phyloP scores from a whole-genome alignment of 495 filamentous ascomycete species.

The Penicillium egyptiacum region DNA sequence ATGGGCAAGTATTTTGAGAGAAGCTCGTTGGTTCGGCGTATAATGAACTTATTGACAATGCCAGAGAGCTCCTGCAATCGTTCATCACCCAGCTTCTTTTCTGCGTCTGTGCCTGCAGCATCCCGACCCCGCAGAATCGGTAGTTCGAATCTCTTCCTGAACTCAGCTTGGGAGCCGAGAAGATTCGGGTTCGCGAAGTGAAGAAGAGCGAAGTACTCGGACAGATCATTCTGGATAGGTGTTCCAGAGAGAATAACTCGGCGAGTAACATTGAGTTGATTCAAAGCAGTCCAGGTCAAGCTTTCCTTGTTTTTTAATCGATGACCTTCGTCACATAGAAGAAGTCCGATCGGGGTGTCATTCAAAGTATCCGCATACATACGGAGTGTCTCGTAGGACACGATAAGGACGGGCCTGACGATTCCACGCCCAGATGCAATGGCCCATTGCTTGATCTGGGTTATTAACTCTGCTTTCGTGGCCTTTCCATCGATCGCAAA shows the following conservation, averaged over 20 bases:
- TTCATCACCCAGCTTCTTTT: constrained; percentile 81
- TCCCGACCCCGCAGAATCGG: constrained; percentile 93
- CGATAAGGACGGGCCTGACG: constrained; percentile 95
- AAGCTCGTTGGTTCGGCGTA: constrained; percentile 96
- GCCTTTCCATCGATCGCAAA: constrained; percentile 98
- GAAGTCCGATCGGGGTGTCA: constrained; percentile 82
- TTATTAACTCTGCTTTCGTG: constrained; percentile 85
- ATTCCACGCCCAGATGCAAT: constrained; percentile 87
- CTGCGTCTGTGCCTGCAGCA: constrained; percentile 80
- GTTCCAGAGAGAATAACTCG: constrained; percentile 96
- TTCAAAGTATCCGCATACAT: constrained; percentile 87
- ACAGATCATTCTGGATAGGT: constrained; percentile 96
- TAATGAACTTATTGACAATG: constrained; percentile 98
- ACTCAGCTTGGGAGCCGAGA: constrained; percentile 85
- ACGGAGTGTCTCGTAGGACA: constrained; percentile 95
- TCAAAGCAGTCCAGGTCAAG: constrained; percentile 88
- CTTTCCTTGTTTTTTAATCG: constrained; percentile 97
- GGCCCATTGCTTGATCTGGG: constrained; percentile 92
- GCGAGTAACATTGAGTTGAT: constrained; percentile 83
- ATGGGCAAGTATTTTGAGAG: constrained; percentile 96
- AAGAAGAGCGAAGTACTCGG: constrained; percentile 94
- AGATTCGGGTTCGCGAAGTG: constrained; percentile 96
- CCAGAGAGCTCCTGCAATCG: constrained; percentile 75
- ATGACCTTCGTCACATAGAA: constrained; percentile 98
- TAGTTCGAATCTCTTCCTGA: constrained; percentile 91